phyloP scores from a whole-genome alignment of 2,329 filamentous ascomycete species.

The Magnaporthiopsis rhizophila region DNA sequence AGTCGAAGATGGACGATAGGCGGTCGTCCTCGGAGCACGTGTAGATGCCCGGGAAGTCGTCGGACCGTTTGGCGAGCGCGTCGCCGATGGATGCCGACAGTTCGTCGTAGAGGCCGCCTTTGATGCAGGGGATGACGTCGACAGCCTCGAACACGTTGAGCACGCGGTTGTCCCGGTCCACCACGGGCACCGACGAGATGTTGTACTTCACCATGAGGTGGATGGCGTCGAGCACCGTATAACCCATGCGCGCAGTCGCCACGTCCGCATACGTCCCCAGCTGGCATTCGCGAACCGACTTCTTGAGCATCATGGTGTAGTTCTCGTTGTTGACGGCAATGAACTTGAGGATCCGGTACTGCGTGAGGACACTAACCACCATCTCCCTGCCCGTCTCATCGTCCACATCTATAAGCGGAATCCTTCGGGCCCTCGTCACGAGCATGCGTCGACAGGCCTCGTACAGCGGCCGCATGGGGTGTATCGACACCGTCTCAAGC shows the following conservation, averaged over 20 bases:
- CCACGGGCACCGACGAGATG: slow-evolving; percentile 89
- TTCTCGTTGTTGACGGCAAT: slow-evolving; percentile 86
- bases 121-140: slow-evolving; percentile 93
- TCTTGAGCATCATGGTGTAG: slow-evolving; percentile 81
- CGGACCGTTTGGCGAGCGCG: slow-evolving; percentile 74
- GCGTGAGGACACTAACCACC: slow-evolving; percentile 93
- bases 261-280: slow-evolving; percentile 79
- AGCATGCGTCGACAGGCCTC: slow-evolving; percentile 94
- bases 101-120: slow-evolving; percentile 87
- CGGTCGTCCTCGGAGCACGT: slow-evolving; percentile 89
- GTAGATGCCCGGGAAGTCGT: slow-evolving; percentile 94
- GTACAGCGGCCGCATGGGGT: slow-evolving; percentile 83
- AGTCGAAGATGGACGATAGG: slow-evolving; percentile 93
- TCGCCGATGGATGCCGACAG: slow-evolving; percentile 80
- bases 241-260: slow-evolving; percentile 79
- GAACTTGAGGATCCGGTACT: slow-evolving; percentile 98
- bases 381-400: slow-evolving; percentile 88
- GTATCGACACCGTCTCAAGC: slow-evolving; percentile 92
- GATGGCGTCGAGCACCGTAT: slow-evolving; percentile 88
- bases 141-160: slow-evolving; percentile 97
- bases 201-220: slow-evolving; percentile 86
- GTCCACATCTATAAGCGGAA: slow-evolving; percentile 87
- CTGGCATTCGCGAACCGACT: slow-evolving; percentile 74
- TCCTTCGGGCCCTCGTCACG: slow-evolving; percentile 82
- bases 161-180: slow-evolving; percentile 69